Conservation (phyloP, 768 basidiomycete genomes). For the Postia placenta region DNA sequence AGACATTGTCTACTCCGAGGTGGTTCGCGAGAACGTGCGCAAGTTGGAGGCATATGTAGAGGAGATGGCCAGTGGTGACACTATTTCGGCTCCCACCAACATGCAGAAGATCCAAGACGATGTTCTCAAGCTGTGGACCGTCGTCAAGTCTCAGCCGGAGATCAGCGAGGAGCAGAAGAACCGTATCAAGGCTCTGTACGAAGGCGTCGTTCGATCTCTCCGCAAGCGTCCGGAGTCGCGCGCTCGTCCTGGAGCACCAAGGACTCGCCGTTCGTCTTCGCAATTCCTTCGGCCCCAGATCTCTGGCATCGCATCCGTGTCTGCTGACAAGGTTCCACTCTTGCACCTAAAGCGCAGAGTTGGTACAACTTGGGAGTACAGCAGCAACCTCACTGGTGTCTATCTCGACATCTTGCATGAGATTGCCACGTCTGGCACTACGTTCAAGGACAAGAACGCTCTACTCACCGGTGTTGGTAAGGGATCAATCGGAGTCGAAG, state of each 20-base stretch:
- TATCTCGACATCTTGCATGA: conserved; percentile 97
- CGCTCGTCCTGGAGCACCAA: conserved; percentile 41
- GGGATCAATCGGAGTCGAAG: conserved; percentile 96
- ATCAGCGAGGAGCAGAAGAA: conserved; percentile 97
- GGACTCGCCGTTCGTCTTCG: conserved; percentile 87
- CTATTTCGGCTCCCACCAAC: conserved; percentile 77
- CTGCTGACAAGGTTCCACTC: conserved; percentile 88
- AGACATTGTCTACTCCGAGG: conserved; percentile 91
- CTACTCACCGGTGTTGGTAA: conserved; percentile 97
- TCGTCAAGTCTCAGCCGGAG: conserved; percentile 94
- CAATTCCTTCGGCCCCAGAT: conserved; percentile 94
- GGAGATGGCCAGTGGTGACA: conserved; percentile 96
- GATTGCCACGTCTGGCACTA: conserved; percentile 97
- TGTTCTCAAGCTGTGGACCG: conserved; percentile 93
- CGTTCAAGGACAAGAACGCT: conserved; percentile 99
- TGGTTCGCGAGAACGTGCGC: conserved; percentile 92
- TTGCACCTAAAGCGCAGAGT: conserved; percentile 97
- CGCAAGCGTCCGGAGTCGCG: conserved; percentile 67
- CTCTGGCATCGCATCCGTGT: conserved; percentile 62
- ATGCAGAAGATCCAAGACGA: conserved; percentile 98
- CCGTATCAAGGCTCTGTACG: conserved; percentile 90
- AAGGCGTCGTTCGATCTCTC: conserved; percentile 92
- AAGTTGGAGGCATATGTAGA: conserved; percentile 97
- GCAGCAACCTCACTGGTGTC: conserved; percentile 90
- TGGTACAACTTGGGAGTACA: conserved; percentile 93